These are phyloP conservation scores for Artemisia argyi DNA, from an alignment of 129 eudicot genomes.

Conservation along the genomic window DNA sequence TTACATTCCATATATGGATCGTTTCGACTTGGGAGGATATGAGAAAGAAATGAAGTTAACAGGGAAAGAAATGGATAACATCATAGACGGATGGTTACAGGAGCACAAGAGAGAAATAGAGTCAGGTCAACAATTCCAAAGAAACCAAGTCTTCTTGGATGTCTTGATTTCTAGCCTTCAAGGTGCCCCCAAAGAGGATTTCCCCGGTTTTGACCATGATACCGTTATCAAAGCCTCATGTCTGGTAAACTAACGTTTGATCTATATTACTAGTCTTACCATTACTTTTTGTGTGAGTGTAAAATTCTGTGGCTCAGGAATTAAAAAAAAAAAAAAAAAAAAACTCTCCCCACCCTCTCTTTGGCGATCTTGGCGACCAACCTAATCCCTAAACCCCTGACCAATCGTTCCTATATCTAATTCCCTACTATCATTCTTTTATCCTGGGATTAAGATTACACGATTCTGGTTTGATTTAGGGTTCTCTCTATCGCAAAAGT, in stretches of 20 bases:
- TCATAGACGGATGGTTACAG: constrained; percentile 12
- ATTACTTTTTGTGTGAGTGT: too few relatives aligned
- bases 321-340: too few relatives aligned
- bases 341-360: too few relatives aligned
- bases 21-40: constrained; percentile 22
- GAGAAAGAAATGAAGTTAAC: constrained; percentile 1
- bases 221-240: constrained; percentile 26
- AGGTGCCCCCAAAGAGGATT: constrained; percentile 4
- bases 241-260: constrained; percentile 18
- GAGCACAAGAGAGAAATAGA: constrained; percentile 7
- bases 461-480: too few relatives aligned
- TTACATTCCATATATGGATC: constrained; percentile 1
- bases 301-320: too few relatives aligned
- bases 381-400: too few relatives aligned
- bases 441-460: too few relatives aligned
- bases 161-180: constrained; percentile 24
- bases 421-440: too few relatives aligned
- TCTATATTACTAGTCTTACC: not conserved
- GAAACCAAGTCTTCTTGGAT: constrained; percentile 27
- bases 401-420: too few relatives aligned
- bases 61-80: not conserved
- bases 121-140: not conserved
- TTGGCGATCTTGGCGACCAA: too few relatives aligned
- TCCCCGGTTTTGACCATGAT: constrained; percentile 17
- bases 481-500: too few relatives aligned